phyloP scores from a whole-genome alignment of 2,329 filamentous ascomycete genomes.

The Ambrosiella cleistominuta region DNA sequence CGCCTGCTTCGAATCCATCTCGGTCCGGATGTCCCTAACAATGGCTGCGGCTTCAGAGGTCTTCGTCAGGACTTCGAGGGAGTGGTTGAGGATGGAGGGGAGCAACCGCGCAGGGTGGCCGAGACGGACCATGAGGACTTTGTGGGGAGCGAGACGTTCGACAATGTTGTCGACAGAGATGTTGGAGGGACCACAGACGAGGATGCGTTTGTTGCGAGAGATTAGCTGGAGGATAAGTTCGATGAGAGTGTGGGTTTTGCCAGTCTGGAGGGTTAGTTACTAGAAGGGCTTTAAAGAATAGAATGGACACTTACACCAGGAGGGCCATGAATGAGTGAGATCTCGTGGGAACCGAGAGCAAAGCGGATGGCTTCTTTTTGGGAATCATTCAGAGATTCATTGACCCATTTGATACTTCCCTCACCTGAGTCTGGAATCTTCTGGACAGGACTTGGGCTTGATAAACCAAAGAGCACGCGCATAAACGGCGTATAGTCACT shows the following conservation, averaged over 20 bases:
- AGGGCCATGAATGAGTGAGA: slow-evolving; percentile 84
- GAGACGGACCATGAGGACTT: slow-evolving; percentile 71
- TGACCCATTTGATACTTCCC: slow-evolving; percentile 39
- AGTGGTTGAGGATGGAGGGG: slow-evolving; percentile 74
- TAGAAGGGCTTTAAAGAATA: neutral
- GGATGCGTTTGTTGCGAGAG: slow-evolving; percentile 51
- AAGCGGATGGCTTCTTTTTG: slow-evolving; percentile 61
- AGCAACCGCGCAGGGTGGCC: slow-evolving; percentile 85
- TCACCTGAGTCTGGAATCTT: slow-evolving; percentile 13
- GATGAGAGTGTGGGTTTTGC: slow-evolving; percentile 91
- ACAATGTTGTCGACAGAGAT: slow-evolving; percentile 98
- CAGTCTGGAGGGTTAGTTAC: slow-evolving; percentile 37
- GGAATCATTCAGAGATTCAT: slow-evolving; percentile 44
- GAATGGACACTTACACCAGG: slow-evolving; percentile 43
- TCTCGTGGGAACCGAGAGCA: slow-evolving; percentile 61
- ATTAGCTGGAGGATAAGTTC: slow-evolving; percentile 88
- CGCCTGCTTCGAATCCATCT: slow-evolving; percentile 84
- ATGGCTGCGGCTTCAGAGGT: slow-evolving; percentile 81
- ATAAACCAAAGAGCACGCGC: slow-evolving; percentile 43
- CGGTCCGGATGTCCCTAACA: slow-evolving; percentile 72
- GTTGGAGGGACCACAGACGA: slow-evolving; percentile 95
- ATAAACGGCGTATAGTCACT: slow-evolving; percentile 42
- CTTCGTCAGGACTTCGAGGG: slow-evolving; percentile 75
- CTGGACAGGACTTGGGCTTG: slow-evolving; percentile 32
- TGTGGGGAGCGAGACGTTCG: slow-evolving; percentile 70